Base-by-base conservation (phyloP, 306 rosid genomes). In the Acacia acuminata region DNA sequence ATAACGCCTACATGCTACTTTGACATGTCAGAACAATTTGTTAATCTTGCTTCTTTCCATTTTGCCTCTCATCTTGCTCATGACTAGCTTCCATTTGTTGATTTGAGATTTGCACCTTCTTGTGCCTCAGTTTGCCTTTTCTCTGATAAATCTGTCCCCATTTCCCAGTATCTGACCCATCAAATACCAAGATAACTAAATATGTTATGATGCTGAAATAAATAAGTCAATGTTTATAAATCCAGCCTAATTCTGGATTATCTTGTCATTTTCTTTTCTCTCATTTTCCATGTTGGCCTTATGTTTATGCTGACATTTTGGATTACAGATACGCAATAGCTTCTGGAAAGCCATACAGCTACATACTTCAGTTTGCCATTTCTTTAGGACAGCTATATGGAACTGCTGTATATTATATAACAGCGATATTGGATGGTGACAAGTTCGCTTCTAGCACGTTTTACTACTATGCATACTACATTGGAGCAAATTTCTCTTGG, bases 331-430 rank as follows among this genome's bases (percentile, higher is more conserved):
- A 92, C 16, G 97, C 99, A n/a, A 92, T 94, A 78, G 92, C 92
- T 32, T 76, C 84, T 3, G 88, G 89, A 22, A 96, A 93, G 80
- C 78, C 99, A 27, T 94, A 94, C 67, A 88, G 96, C 78, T 88
- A 92, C 73, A 87, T 94, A 64, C 94, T 96, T 77, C 98, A 96
- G 85, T 90, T 96, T 36, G 94, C 94, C 56, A 81, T 96, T 81
- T 96, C 94, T 55, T 71, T 96, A 80, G 93, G 98, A 17, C 99
- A 96, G 87, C 91, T 96, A 14, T 94, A 96, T 9, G 98, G 97
- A 82, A 82, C 89, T 40, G 86, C 82, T 40, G 86, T 91, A 20
- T 96, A 94, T 82, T 96, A 83, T 88, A 48, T 90, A 72, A 91
- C 99, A 17, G 83, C 97, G 53, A 64, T 78, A 45, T 81, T 96